Base-by-base conservation (phyloP, 2,329 filamentous ascomycete genomes). In the Aspergillus sergii region DNA sequence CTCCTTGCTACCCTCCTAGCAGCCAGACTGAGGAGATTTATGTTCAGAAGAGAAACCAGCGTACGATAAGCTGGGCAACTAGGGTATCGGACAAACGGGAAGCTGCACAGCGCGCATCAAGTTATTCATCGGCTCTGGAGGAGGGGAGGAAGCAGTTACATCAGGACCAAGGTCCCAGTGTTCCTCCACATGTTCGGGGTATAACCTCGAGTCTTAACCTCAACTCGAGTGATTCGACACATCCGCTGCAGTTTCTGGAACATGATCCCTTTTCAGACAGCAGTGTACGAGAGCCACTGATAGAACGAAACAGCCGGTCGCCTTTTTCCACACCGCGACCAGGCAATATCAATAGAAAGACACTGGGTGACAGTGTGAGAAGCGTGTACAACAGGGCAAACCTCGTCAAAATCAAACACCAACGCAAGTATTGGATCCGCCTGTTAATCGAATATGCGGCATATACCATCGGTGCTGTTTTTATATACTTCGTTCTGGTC, bases 401-500 rank as follows among this genome's bases (percentile, higher is more conserved):
- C 6, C 45, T 66, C 6, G 61, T 61, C 3, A 64, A 61, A 3
- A 59, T 61, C 14, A 66, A 66, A 21, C 64, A 61, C 21, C 67
- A 77, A 58, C 68, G 78, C 23, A 72, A 72, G 50, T 70, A 73
- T 50, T 78, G 73, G 72, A 73, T 73, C 26, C 77, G 78, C 59
- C 14, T 75, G 1, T 58, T 72, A 6, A 81, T 82, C 58, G 77
- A 81, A 66, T 79, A 76, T 57, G 64, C 70, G 36, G 66, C 79
- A 32, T 82, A 82, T 58, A 41, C 73, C 2, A 34, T 80, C 9
- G 66, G 79, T 48, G 21, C 78, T 4, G 71, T 70, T 14, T 79
- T 82, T 60, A 70, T 81, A 34, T 83, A 83, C 62, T 81, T 83
- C 26, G 78, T 82, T n/a, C 71, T 83, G 1, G 68, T 83, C 11